Evolutionary conservation across 2,329 filamentous ascomycete species (phyloP).

Genomic region (Calonectria pauciramosa): DNA sequence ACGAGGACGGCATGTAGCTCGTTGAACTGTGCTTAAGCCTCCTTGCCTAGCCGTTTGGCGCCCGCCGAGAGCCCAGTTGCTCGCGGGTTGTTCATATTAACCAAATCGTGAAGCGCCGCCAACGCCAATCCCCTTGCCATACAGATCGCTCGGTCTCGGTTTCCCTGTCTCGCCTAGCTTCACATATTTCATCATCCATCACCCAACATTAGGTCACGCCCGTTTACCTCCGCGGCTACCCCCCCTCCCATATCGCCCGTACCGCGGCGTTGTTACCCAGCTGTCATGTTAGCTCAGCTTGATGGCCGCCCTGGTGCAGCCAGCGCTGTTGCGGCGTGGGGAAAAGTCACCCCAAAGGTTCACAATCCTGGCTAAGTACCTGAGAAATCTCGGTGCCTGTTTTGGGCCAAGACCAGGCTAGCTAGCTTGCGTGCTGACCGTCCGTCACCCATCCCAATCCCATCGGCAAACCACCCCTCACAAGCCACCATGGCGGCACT

Average conservation of each 20-base stretch:
- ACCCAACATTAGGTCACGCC: neutral
- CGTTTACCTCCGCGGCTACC: neutral
- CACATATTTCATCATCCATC: neutral
- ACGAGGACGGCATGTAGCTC: neutral
- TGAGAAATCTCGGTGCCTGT: slow-evolving; percentile 20
- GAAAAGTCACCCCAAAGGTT: slow-evolving; percentile 13
- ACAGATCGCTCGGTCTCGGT: slow-evolving; percentile 5
- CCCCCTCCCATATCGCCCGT: neutral
- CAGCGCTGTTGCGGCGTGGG: slow-evolving; percentile 15
- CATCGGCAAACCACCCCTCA: slow-evolving; percentile 15
- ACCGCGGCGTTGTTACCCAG: neutral
- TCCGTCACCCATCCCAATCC: slow-evolving; percentile 17
- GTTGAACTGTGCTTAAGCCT: neutral
- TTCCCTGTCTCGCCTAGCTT: neutral
- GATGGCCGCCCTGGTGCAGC: neutral
- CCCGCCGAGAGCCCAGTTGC: neutral
- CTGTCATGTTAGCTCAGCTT: neutral
- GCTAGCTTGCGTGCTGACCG: neutral
- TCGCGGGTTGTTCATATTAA: neutral
- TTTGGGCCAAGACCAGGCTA: slow-evolving; percentile 10
- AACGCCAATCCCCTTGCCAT: slow-evolving; percentile 4
- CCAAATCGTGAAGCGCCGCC: neutral
- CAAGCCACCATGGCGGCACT: slow-evolving; percentile 8
- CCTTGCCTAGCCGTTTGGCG: neutral
- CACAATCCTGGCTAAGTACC: neutral